Evolutionary conservation across 2,329 filamentous ascomycete genomes (phyloP).

Genomic region (Ceratocystiopsis minuta): DNA sequence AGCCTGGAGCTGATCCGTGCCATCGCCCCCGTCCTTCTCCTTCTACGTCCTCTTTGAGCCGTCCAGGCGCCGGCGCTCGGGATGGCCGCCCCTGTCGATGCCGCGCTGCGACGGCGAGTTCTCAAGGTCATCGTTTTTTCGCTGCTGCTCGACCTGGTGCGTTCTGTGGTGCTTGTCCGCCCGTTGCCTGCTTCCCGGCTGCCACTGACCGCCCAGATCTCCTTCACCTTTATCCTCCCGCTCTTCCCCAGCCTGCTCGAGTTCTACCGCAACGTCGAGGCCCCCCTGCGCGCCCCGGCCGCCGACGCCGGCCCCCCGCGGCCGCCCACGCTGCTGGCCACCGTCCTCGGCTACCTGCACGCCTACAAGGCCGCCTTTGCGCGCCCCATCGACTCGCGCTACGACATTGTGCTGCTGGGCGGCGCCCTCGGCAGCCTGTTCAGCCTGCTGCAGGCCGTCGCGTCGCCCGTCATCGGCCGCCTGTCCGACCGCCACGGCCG

Average conservation of each 20-base stretch:
- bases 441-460: conserved; percentile 78
- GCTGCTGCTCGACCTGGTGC: conserved; percentile 72
- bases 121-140: conserved; percentile 79
- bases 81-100: conserved; percentile 28
- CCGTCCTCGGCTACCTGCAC: conserved; percentile 68
- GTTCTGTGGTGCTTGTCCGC: too few relatives aligned
- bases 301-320: conserved; percentile 14
- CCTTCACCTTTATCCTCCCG: conserved; percentile 95
- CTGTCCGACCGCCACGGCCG: conserved; percentile 82
- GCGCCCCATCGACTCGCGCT: conserved; percentile 81
- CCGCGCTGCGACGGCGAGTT: conserved; percentile 55
- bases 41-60: background rate
- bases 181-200: too few relatives aligned
- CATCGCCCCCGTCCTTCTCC: background rate
- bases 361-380: conserved; percentile 89
- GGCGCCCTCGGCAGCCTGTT: conserved; percentile 89
- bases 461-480: conserved; percentile 75
- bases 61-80: conserved; percentile 9
- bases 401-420: conserved; percentile 90
- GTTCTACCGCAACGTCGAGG: conserved; percentile 83
- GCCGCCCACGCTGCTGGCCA: conserved; percentile 52
- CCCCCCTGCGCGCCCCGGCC: conserved; percentile 17
- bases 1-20: too few relatives aligned
- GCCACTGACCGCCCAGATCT: conserved; percentile 60
- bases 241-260: conserved; percentile 89